Evolutionary conservation across 176 grass and related monocot genomes (phyloP).

Genomic region (Oryza longistaminata): DNA sequence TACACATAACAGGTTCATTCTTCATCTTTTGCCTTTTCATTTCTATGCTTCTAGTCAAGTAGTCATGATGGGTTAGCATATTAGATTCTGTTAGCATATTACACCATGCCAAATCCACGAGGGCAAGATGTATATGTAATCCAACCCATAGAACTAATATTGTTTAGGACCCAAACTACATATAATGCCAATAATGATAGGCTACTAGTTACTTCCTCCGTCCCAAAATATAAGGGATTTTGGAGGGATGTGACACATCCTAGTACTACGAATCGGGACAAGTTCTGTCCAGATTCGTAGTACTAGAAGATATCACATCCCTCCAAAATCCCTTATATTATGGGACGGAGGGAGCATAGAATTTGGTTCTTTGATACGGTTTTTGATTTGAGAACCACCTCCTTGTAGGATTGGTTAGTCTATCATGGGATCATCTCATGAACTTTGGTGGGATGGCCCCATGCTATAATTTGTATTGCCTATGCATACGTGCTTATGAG

Average conservation of each 20-base stretch:
- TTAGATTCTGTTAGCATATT: neutral
- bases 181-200: neutral
- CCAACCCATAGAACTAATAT: neutral
- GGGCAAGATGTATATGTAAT: conserved; percentile 15
- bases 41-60: conserved; percentile 12
- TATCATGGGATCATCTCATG: too few species aligned
- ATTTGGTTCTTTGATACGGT: neutral
- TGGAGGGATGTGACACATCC: too few species aligned
- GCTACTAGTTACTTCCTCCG: neutral
- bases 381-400: neutral
- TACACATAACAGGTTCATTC: conserved; percentile 69
- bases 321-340: too few species aligned
- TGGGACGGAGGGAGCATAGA: neutral
- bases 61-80: neutral
- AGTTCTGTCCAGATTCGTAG: too few species aligned
- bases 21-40: conserved; percentile 20
- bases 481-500: too few species aligned
- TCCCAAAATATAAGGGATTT: too few species aligned
- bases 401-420: too few species aligned
- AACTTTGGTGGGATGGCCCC: too few species aligned
- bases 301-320: too few species aligned
- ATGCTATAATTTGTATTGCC: too few species aligned
- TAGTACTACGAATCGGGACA: too few species aligned
- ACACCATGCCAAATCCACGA: conserved; percentile 13
- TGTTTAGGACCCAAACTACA: neutral